Conservation (phyloP, 2,329 filamentous ascomycete genomes). For the Monilinia vaccinii-corymbosi region DNA sequence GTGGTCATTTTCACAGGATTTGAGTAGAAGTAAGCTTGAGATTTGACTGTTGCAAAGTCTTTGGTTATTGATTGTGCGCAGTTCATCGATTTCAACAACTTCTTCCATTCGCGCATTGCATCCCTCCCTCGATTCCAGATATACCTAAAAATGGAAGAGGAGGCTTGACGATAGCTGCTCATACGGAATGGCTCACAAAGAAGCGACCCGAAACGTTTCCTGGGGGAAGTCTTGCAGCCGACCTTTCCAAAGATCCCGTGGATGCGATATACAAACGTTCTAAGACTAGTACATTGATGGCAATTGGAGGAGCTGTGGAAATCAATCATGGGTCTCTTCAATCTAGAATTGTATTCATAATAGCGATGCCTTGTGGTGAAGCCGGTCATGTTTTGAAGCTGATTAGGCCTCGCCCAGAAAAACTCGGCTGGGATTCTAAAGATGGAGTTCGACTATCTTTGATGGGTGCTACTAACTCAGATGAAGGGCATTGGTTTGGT, state of each 20-base stretch:
- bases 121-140: conserved; percentile 20
- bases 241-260: conserved; percentile 1
- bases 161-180: conserved; percentile 8
- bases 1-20: conserved; percentile 27
- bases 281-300: conserved; percentile 18
- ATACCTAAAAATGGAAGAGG: conserved; percentile 7
- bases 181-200: conserved; percentile 20
- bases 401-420: conserved; percentile 22
- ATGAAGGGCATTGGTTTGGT: conserved; percentile 26
- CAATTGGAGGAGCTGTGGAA: conserved; percentile 19
- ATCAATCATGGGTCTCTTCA: conserved; percentile 16
- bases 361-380: conserved; percentile 25
- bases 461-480: conserved; percentile 15
- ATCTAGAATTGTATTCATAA: conserved; percentile 14
- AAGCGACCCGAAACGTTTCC: conserved; percentile 22
- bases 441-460: conserved; percentile 18
- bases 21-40: conserved; percentile 14
- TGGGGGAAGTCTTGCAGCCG: conserved; percentile 11
- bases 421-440: conserved; percentile 23
- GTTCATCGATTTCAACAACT: conserved; percentile 22
- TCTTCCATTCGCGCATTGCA: conserved; percentile 20
- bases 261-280: conserved; percentile 6
- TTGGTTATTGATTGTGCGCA: conserved; percentile 13
- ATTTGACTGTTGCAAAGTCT: background rate
- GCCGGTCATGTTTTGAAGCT: conserved; percentile 27